Evolutionary conservation across 2,329 filamentous ascomycete genomes (phyloP).

Genomic region (Ceratocystis papillata): DNA sequence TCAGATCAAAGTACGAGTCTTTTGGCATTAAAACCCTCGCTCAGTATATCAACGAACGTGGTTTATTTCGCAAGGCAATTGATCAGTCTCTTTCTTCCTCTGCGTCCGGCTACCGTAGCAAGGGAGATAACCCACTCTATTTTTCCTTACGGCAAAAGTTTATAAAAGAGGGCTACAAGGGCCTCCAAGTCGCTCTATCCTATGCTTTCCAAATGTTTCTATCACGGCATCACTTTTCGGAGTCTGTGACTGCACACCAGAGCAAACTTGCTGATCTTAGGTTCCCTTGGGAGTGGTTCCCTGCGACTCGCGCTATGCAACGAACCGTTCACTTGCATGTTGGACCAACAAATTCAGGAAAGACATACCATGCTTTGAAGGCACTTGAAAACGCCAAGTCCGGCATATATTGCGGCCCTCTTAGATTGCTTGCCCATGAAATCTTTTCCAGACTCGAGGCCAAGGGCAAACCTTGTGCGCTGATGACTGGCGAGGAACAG

Average conservation of each 20-base stretch:
- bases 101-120: slow-evolving; percentile 31
- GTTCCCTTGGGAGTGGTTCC: slow-evolving; percentile 89
- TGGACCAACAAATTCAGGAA: slow-evolving; percentile 93
- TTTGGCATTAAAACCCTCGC: slow-evolving; percentile 31
- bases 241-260: slow-evolving; percentile 48
- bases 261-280: slow-evolving; percentile 64
- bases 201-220: slow-evolving; percentile 59
- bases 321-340: slow-evolving; percentile 85
- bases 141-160: slow-evolving; percentile 51
- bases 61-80: slow-evolving; percentile 38
- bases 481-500: slow-evolving; percentile 87
- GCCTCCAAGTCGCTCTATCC: slow-evolving; percentile 48
- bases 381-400: slow-evolving; percentile 62
- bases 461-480: slow-evolving; percentile 62
- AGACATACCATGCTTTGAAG: slow-evolving; percentile 89
- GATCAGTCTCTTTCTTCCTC: slow-evolving; percentile 39
- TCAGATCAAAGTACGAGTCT: slow-evolving; percentile 23
- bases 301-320: slow-evolving; percentile 66
- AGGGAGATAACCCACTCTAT: slow-evolving; percentile 42
- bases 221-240: slow-evolving; percentile 46
- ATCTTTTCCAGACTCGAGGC: slow-evolving; percentile 80
- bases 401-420: slow-evolving; percentile 82
- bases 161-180: slow-evolving; percentile 40
- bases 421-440: slow-evolving; percentile 83
- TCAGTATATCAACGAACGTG: slow-evolving; percentile 36